Conservation (phyloP, 2,329 filamentous ascomycete genomes). For the Colletotrichum sp. region DNA sequence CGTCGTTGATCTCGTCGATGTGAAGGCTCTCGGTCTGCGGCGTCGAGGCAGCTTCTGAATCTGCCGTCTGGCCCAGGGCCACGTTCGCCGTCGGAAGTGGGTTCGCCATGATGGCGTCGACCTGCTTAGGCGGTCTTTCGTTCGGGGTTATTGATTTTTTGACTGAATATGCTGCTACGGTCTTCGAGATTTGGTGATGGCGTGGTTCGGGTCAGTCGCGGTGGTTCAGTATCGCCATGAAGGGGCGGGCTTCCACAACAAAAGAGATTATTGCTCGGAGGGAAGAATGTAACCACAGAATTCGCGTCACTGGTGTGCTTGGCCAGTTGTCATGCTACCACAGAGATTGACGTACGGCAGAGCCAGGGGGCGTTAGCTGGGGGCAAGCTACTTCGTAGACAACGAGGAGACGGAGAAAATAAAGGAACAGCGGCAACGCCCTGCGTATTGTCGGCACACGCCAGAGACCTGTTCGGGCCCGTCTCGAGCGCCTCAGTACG, state of each 20-base stretch:
- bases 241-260: neutral
- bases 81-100: neutral
- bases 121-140: neutral
- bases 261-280: neutral
- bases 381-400: neutral
- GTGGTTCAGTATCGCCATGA: neutral
- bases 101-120: constrained; percentile 14
- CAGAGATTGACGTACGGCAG: constrained; percentile 4
- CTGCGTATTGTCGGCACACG: neutral
- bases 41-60: constrained; percentile 9
- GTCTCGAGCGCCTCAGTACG: neutral
- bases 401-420: constrained; percentile 7
- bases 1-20: constrained; percentile 28
- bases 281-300: neutral
- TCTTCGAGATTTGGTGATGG: neutral
- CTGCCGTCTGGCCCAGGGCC: constrained; percentile 3
- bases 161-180: neutral
- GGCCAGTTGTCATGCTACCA: neutral
- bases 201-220: neutral
- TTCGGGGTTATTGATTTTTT: neutral
- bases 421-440: neutral
- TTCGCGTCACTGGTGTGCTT: constrained; percentile 18
- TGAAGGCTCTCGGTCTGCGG: constrained; percentile 24
- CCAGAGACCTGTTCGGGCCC: neutral
- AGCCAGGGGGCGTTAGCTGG: neutral